Percentiles rank a stretch among this genome's conserved stretches.
phyloP scores from a whole-genome alignment of 768 basidiomycete species.

The Leccinum sublutescens region DNA sequence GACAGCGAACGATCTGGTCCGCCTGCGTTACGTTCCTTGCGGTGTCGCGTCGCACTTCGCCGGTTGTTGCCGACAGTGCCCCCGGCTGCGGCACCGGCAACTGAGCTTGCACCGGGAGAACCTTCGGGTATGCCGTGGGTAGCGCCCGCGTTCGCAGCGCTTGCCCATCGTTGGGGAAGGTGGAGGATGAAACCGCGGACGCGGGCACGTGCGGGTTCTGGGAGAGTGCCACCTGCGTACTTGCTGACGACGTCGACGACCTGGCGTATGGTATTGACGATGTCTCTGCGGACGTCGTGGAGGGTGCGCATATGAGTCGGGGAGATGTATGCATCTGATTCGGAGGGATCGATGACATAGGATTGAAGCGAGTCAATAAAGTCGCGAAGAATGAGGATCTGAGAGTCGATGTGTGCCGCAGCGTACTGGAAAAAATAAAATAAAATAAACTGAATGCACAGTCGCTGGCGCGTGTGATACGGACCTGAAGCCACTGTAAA shows the following conservation, averaged over 20 bases:
- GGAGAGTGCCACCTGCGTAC: constrained; percentile 83
- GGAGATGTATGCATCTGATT: constrained; percentile 37
- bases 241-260: constrained; percentile 85
- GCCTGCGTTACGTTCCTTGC: constrained; percentile 41
- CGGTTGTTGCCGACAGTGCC: constrained; percentile 16
- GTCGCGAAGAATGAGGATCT: constrained; percentile 79
- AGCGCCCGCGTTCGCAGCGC: constrained; percentile 31
- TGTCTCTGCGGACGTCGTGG: constrained; percentile 69
- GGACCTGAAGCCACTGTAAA: constrained; percentile 82
- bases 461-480: constrained; percentile 19
- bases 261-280: constrained; percentile 86
- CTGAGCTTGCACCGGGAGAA: constrained; percentile 35
- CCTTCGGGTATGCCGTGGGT: constrained; percentile 26
- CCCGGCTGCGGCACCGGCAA: constrained; percentile 33
- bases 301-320: constrained; percentile 64
- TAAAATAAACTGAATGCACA: background rate
- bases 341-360: constrained; percentile 22
- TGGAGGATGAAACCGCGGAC: constrained; percentile 77
- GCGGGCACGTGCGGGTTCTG: constrained; percentile 73
- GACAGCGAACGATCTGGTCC: constrained; percentile 32
- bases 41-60: constrained; percentile 22
- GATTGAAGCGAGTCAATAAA: constrained; percentile 72
- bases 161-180: constrained; percentile 81
- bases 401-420: constrained; percentile 82
- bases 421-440: constrained; percentile 57